These are phyloP conservation scores for Gaeumannomyces sp. DNA, from an alignment of 2,329 filamentous ascomycete genomes.

Conservation along the genomic window DNA sequence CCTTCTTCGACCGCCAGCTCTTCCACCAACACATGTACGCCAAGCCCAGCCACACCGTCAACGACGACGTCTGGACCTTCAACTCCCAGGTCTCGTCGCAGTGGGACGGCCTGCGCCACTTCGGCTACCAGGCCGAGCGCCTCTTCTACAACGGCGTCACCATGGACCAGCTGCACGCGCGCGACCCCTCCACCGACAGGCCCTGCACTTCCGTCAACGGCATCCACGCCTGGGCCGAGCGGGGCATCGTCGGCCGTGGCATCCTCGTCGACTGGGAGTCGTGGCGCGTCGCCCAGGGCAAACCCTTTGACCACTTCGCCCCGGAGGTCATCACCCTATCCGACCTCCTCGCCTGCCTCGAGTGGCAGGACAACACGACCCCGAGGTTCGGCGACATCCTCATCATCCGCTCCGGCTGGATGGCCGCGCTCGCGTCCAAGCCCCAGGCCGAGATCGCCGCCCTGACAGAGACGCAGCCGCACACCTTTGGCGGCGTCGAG, in stretches of 20 bases:
- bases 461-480: slow-evolving; percentile 15
- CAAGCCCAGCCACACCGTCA: slow-evolving; percentile 45
- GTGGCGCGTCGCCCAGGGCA: slow-evolving; percentile 26
- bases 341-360: slow-evolving; percentile 36
- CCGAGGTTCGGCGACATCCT: slow-evolving; percentile 49
- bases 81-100: slow-evolving; percentile 54
- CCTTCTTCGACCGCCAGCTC: slow-evolving; percentile 49
- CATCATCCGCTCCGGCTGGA: slow-evolving; percentile 48
- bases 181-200: neutral
- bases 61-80: slow-evolving; percentile 55
- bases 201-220: slow-evolving; percentile 1
- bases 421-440: slow-evolving; percentile 33
- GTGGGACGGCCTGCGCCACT: slow-evolving; percentile 51
- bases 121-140: slow-evolving; percentile 32
- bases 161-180: slow-evolving; percentile 32
- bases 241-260: slow-evolving; percentile 42
- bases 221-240: slow-evolving; percentile 15
- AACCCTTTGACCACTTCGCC: slow-evolving; percentile 32
- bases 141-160: slow-evolving; percentile 25
- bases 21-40: slow-evolving; percentile 34
- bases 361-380: slow-evolving; percentile 31
- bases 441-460: slow-evolving; percentile 29
- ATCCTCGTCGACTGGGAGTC: slow-evolving; percentile 45
- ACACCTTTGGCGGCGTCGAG: slow-evolving; percentile 38
- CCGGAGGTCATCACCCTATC: slow-evolving; percentile 35